A percentile compares a stretch with the other conserved stretches of the same genome.
Conservation (phyloP, 495 filamentous ascomycete genomes). For the Penicillium roqueforti region DNA sequence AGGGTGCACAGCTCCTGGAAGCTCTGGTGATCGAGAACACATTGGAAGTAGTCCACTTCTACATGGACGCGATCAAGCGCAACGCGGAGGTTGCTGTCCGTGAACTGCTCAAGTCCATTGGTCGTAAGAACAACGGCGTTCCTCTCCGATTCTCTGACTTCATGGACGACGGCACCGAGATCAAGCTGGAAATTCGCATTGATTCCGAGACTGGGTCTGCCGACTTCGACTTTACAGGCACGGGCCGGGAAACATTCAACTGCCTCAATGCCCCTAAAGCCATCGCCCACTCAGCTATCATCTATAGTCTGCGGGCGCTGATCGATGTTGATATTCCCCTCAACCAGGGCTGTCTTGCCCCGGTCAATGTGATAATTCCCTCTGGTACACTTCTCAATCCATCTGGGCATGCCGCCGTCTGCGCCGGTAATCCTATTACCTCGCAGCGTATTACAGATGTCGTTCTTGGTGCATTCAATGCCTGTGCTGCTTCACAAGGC, state of each 20-base stretch:
- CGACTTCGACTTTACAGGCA: conserved; percentile 76
- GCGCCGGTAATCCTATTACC: conserved; percentile 82
- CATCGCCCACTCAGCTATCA: conserved; percentile 85
- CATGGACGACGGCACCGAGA: conserved; percentile 90
- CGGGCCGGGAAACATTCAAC: conserved; percentile 76
- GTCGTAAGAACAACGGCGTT: conserved; percentile 57
- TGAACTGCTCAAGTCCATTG: conserved; percentile 67
- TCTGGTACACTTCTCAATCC: conserved; percentile 74
- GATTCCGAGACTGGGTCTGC: conserved; percentile 75
- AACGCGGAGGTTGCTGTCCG: conserved; percentile 81
- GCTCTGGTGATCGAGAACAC: conserved; percentile 79
- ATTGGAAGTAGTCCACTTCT: conserved; percentile 80
- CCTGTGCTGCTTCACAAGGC: conserved; percentile 79
- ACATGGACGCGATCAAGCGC: conserved; percentile 86
- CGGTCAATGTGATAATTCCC: conserved; percentile 76
- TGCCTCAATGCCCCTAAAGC: conserved; percentile 89
- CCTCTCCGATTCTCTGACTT: conserved; percentile 74
- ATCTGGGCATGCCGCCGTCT: conserved; percentile 69
- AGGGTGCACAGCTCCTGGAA: conserved; percentile 82
- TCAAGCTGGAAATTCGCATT: conserved; percentile 74
- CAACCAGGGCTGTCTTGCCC: conserved; percentile 85
- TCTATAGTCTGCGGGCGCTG: conserved; percentile 81
- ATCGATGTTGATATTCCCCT: conserved; percentile 86
- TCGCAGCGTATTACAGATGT: conserved; percentile 80
- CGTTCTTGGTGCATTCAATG: conserved; percentile 74